Percentiles rank a stretch among this genome's conserved stretches.
phyloP scores from a whole-genome alignment of 768 basidiomycete species.

The Naganishia kalamii region DNA sequence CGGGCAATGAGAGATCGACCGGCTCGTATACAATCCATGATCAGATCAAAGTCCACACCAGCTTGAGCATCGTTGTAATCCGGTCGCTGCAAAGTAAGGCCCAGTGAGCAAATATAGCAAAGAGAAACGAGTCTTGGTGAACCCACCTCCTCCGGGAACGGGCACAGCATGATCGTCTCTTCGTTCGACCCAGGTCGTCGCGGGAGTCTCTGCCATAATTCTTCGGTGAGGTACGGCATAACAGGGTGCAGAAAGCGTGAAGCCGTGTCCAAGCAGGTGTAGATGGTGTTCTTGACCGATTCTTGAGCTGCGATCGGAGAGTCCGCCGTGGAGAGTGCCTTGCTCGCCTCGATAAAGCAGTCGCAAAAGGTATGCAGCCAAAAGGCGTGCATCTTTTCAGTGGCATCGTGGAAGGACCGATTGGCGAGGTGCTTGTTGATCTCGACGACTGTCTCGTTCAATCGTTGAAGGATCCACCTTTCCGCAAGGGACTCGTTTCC shows the following conservation, averaged over 20 bases:
- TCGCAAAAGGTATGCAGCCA: conserved; percentile 99
- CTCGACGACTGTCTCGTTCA: conserved; percentile 70
- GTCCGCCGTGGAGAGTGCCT: conserved; percentile 84
- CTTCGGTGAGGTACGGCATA: conserved; percentile 99
- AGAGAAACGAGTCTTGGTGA: neutral
- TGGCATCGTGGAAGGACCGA: conserved; percentile 89
- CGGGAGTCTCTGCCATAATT: conserved; percentile 93
- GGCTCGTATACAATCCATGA: conserved; percentile 69
- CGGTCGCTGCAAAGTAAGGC: conserved; percentile 12
- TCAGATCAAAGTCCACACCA: conserved; percentile 76
- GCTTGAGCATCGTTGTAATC: conserved; percentile 59
- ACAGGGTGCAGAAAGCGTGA: conserved; percentile 91
- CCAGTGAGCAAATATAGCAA: neutral
- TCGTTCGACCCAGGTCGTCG: conserved; percentile 75
- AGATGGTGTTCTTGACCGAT: conserved; percentile 92
- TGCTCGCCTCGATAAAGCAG: conserved; percentile 98
- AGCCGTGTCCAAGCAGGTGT: conserved; percentile 87
- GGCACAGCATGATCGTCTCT: conserved; percentile 81
- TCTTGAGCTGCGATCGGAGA: conserved; percentile 55
- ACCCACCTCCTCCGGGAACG: conserved; percentile 73
- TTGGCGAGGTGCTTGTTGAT: conserved; percentile 67
- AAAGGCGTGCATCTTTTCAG: conserved; percentile 77
- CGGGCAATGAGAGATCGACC: conserved; percentile 79
- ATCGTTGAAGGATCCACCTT: conserved; percentile 88
- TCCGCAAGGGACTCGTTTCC: conserved; percentile 88